Evolutionary conservation across 139 green algal genomes (phyloP), one percentile per base, ranked within the genome.

Genomic region (Chlamydomonas sp.): DNA sequence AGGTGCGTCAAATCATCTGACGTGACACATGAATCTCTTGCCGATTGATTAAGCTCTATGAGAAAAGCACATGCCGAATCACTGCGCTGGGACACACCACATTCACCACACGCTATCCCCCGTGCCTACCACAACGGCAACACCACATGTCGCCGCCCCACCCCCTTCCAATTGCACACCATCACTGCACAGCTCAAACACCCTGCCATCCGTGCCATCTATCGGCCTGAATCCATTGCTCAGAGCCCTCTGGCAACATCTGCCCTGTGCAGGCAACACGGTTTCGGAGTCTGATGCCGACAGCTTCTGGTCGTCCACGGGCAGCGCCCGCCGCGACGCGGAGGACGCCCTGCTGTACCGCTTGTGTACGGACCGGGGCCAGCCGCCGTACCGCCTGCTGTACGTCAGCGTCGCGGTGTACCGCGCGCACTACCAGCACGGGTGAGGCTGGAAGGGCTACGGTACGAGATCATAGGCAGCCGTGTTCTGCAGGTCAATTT

Each of bases 391-490:
- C 74, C 31, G 49, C 12, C n/a, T 89, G 69, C 57, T 71, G 58
- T 83, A 78, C 61, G 86, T 86, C 49, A 81, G 63, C 63, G 4
- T 90, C 0, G 73, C 86, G 0, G 69, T 90, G n/a, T 90, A 90
- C 73, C 62, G 86, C 5, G 86, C 86, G 8, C 76, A 73, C 7
- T 90, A 90, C 72, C 86, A 90, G 79, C 79, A 87, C 86, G 86
- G 86, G 86, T 90, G 63, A 6, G 73, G 73, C 18, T 14, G 14
- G 2, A 63, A 16, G 62, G 2, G 61, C 3, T 12, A 3, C 2
- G 77, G 5, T 16, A 77, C 71, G 57, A 77, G 18, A 77, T 6
- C 71, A 8, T 77, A 78, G 73, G 57, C 7, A 12, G 57, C 14
- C 73, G 57, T 49, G 18, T 78, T 78, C 73, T 78, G 73, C 8